Conservation (phyloP, 2,329 filamentous ascomycete genomes). For the Metarhizium sp. region DNA sequence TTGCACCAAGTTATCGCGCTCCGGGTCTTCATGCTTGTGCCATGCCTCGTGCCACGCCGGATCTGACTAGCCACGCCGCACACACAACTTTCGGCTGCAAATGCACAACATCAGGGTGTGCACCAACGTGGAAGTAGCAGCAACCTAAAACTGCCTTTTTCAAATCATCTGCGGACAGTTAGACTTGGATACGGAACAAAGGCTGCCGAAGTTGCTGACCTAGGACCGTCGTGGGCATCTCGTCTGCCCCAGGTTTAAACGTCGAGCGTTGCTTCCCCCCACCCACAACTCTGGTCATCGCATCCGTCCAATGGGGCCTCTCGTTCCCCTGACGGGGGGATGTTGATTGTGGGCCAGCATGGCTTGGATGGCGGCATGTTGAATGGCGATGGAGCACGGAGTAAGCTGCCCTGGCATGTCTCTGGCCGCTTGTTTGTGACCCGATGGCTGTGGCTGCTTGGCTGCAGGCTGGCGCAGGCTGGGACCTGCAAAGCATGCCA, state of each 20-base stretch:
- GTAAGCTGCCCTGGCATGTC: too few relatives aligned
- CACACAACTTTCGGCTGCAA: not conserved
- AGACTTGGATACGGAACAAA: too few relatives aligned
- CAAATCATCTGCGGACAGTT: too few relatives aligned
- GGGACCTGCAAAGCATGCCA: not conserved
- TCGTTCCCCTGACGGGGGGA: not conserved
- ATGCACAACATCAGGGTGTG: too few relatives aligned
- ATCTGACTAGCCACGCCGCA: not conserved
- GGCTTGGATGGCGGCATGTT: not conserved
- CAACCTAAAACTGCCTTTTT: too few relatives aligned
- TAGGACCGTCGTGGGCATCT: not conserved
- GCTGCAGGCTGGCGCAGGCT: not conserved
- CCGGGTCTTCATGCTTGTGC: not conserved
- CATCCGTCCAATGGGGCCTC: not conserved
- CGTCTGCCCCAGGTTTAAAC: not conserved
- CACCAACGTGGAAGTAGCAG: too few relatives aligned
- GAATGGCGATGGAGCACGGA: too few relatives aligned
- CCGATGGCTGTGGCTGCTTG: not conserved
- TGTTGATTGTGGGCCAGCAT: not conserved
- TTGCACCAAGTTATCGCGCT: too few relatives aligned
- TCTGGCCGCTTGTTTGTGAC: too few relatives aligned
- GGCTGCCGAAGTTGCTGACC: too few relatives aligned
- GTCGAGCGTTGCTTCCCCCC: too few relatives aligned
- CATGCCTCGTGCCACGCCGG: not conserved
- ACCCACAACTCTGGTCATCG: not conserved